Base-by-base conservation (phyloP, 129 eudicot species). In the Heracleum sosnowskyi region DNA sequence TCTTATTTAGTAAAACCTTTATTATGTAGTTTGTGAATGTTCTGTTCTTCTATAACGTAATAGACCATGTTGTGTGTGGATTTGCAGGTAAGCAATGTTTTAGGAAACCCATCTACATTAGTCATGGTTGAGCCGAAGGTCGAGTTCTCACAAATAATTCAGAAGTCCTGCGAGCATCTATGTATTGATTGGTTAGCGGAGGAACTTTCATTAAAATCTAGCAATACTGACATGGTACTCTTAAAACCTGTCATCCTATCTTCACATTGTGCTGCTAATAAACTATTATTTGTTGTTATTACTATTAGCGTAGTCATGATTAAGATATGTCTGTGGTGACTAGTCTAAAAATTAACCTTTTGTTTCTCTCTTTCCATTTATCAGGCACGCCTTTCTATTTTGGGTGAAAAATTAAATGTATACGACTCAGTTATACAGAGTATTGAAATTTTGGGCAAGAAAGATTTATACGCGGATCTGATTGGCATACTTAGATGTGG, bases 401-500 rank as follows among this genome's bases (percentile, higher is more conserved):
- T 86, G 82, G 83, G 85, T 70, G 92, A 84, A 69, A 94, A 91
- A 83, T 78, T 94, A 81, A 90, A 82, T 73, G 90, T 93, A 71
- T 85, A 84, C 70, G 96, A 88, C 46, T 79, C 81, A 42, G 85
- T 91, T 83, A 76, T 85, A 81, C 89, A 86, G 60, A 88, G 77
- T 76, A 81, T 94, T 28, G 87, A 75, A 83, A 91, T 88, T 68
- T 87, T 86, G 29, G 98, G 98, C 79, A 94, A 94, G 85, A 91
- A 91, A 84, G 89, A 87, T 74, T 90, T 94, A 34, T 94, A 85
- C 76, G 79, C 96, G 22, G 98, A 94, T 78, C 83, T 94, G 86
- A 81, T 89, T 82, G 86, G 82, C 81, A 81, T 86, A 60, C 97
- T 94, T 76, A 83, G 82, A 88, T 91, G 81, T 79, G 91, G 92